A percentile compares a stretch with the other conserved stretches of the same genome.
phyloP scores from a whole-genome alignment of 495 filamentous ascomycete genomes.

The Pyronema omphalodes region DNA sequence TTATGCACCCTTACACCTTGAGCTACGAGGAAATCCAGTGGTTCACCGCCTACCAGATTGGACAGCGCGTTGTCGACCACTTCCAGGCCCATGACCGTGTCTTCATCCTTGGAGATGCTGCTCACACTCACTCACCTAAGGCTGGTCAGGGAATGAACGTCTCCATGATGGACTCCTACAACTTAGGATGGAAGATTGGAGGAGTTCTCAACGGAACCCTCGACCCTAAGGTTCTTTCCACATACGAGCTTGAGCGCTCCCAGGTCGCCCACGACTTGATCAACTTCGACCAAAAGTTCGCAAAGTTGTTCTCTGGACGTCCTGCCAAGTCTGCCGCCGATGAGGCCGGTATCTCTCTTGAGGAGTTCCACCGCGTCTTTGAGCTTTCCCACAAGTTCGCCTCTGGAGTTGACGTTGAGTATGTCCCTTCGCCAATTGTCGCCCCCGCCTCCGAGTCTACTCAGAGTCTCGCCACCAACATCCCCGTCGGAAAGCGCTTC shows the following conservation, averaged over 20 bases:
- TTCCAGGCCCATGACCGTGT: slow-evolving; percentile 51
- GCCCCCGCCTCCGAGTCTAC: background rate
- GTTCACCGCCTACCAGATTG: slow-evolving; percentile 54
- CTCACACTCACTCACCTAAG: slow-evolving; percentile 68
- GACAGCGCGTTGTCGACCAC: slow-evolving; percentile 49
- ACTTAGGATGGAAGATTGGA: slow-evolving; percentile 72
- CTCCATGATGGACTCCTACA: slow-evolving; percentile 62
- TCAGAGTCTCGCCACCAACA: slow-evolving; percentile 25
- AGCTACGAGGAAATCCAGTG: slow-evolving; percentile 52
- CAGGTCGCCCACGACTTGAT: slow-evolving; percentile 52
- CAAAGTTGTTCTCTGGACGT: slow-evolving; percentile 21
- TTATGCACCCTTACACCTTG: slow-evolving; percentile 48
- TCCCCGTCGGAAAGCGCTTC: slow-evolving; percentile 41
- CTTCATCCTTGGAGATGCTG: slow-evolving; percentile 65
- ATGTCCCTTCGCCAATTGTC: background rate
- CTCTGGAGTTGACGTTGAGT: slow-evolving; percentile 23
- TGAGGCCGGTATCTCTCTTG: slow-evolving; percentile 3
- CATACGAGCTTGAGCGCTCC: slow-evolving; percentile 54
- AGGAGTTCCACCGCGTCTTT: slow-evolving; percentile 27
- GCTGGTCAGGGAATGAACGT: slow-evolving; percentile 79
- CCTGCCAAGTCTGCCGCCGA: background rate
- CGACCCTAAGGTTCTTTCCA: slow-evolving; percentile 38
- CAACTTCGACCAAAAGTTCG: slow-evolving; percentile 49
- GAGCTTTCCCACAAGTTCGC: slow-evolving; percentile 32
- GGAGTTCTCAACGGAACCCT: slow-evolving; percentile 47